These are phyloP conservation scores for Graphilbum sp. DNA, from an alignment of 2,329 filamentous ascomycete species.

Conservation along the genomic window DNA sequence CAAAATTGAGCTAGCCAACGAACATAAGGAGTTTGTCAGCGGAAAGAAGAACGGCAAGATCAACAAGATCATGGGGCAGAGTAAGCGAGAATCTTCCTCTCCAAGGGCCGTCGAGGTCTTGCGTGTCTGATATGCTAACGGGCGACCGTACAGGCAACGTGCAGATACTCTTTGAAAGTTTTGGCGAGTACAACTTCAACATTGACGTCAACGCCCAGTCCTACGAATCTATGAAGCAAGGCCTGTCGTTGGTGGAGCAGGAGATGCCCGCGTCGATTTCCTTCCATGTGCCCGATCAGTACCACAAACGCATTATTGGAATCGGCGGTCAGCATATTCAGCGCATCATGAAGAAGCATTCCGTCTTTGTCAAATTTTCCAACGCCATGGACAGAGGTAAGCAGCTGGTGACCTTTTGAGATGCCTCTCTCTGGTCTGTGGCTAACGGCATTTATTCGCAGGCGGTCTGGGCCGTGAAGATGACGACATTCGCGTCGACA, in stretches of 20 bases:
- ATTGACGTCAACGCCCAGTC: slow-evolving; percentile 89
- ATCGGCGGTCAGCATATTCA: slow-evolving; percentile 98
- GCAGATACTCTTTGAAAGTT: slow-evolving; percentile 96
- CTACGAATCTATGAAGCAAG: slow-evolving; percentile 89
- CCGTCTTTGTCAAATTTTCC: slow-evolving; percentile 97
- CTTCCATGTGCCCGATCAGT: slow-evolving; percentile 97
- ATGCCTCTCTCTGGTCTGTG: background rate
- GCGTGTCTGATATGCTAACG: too few relatives aligned
- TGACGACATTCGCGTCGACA: slow-evolving; percentile 96
- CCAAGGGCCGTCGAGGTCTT: too few relatives aligned
- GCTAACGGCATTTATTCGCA: slow-evolving; percentile 15
- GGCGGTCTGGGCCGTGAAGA: slow-evolving; percentile 80
- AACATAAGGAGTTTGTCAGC: slow-evolving; percentile 98
- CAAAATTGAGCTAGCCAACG: slow-evolving; percentile 96
- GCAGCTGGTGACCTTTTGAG: background rate
- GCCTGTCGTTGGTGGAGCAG: slow-evolving; percentile 83
- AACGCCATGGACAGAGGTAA: slow-evolving; percentile 92
- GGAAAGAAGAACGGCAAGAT: slow-evolving; percentile 99
- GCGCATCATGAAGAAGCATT: slow-evolving; percentile 99
- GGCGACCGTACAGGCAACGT: slow-evolving; percentile 85
- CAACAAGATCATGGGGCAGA: slow-evolving; percentile 99
- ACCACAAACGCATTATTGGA: slow-evolving; percentile 97
- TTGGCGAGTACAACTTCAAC: slow-evolving; percentile 99
- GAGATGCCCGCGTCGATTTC: slow-evolving; percentile 99
- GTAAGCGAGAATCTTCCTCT: slow-evolving; percentile 27